Evolutionary conservation across 768 basidiomycete species (phyloP).

Genomic region (Trametes sanguinea): DNA sequence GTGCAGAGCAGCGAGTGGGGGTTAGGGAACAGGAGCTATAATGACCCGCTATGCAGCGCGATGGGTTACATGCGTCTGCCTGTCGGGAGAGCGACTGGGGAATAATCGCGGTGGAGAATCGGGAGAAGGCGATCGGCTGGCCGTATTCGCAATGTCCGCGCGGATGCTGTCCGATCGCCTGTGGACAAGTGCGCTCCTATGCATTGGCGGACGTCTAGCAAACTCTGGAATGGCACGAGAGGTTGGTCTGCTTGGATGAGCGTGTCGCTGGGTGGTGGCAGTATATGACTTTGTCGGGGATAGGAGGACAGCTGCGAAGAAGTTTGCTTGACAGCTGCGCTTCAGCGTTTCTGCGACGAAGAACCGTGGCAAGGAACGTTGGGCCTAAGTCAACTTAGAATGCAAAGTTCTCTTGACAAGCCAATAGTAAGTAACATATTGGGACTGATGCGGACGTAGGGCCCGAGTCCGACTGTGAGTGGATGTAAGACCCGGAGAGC

Average conservation of each 20-base stretch:
- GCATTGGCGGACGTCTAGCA: not conserved
- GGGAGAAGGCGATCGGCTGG: not conserved
- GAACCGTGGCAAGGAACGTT: not conserved
- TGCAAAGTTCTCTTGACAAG: no score
- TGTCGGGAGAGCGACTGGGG: not conserved
- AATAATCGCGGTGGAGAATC: not conserved
- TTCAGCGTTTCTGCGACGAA: not conserved
- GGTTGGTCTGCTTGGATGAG: not conserved
- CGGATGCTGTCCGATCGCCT: not conserved
- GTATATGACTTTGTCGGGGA: not conserved
- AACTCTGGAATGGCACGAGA: not conserved
- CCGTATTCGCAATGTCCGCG: conserved; percentile 3
- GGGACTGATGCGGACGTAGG: no score
- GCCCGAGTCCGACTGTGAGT: no score
- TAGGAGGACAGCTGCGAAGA: not conserved
- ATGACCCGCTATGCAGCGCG: not conserved
- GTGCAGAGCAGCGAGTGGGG: not conserved
- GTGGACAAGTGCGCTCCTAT: not conserved
- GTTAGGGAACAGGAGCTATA: not conserved
- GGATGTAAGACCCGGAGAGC: no score
- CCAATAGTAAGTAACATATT: no score
- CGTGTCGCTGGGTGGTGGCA: no score
- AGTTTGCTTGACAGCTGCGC: conserved; percentile 5
- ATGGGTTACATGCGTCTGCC: not conserved
- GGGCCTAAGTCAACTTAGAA: no score